A percentile compares a stretch with the other conserved stretches of the same genome.
These are phyloP conservation scores for Ophiostoma sp. DNA, from an alignment of 2,329 filamentous ascomycete species.

Conservation along the genomic window DNA sequence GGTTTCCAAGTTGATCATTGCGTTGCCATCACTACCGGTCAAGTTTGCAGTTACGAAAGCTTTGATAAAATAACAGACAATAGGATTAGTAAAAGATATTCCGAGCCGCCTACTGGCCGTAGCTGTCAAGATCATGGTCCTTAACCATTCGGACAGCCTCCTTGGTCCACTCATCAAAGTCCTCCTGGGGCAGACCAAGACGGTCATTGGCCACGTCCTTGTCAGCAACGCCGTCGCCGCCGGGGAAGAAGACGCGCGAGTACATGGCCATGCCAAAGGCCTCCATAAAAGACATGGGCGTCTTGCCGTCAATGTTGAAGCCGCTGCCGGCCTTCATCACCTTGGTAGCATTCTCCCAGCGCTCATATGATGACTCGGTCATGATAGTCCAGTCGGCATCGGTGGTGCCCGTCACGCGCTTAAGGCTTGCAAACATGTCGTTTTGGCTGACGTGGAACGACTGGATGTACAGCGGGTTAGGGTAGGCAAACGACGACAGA, in stretches of 20 bases:
- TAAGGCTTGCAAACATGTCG: conserved; percentile 59
- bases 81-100: not conserved
- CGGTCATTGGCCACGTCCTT: conserved; percentile 30
- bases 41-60: no score
- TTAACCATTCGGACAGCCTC: conserved; percentile 21
- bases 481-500: conserved; percentile 21
- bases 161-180: conserved; percentile 26
- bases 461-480: conserved; percentile 41
- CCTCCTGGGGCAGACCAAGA: conserved; percentile 43
- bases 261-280: conserved; percentile 52
- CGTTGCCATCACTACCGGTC: no score
- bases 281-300: conserved; percentile 34
- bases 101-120: conserved; percentile 16
- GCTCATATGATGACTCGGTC: conserved; percentile 41
- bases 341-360: conserved; percentile 45
- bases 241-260: conserved; percentile 47
- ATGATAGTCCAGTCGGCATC: conserved; percentile 57
- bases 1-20: no score
- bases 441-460: conserved; percentile 56
- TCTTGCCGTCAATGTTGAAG: conserved; percentile 28
- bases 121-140: conserved; percentile 11
- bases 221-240: conserved; percentile 47
- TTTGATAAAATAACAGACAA: not conserved
- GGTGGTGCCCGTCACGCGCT: conserved; percentile 52
- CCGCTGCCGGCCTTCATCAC: conserved; percentile 31